Evolutionary conservation across 345 rosid genomes (phyloP), one percentile per base, ranked within the genome.

Genomic region (Laguncularia racemosa): DNA sequence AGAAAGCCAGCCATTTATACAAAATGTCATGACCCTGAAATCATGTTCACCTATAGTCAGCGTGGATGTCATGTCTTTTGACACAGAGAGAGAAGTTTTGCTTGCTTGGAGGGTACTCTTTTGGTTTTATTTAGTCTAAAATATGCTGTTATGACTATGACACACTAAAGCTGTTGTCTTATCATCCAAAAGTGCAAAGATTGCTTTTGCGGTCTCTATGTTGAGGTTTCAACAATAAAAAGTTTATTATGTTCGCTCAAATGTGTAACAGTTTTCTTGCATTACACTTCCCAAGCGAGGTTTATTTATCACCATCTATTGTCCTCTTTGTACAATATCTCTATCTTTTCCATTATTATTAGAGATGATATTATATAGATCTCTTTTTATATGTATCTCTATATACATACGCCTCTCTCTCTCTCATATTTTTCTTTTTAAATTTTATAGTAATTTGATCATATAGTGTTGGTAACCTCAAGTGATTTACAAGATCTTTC

Each of bases 1-100:
- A 67, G 92, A 89, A 77, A 77, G 72, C 60, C 86, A 84, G 48
- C 99, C 97, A 57, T 82, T 85, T 67, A 71, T 89, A 48, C 95
- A 87, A 55, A 93, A 93, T 84, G 95, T 89, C 58, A 89, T 89
- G 97, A 93, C 99, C 71, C 78, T 93, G 56, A 87, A 93, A 50
- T 80, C 99, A 61, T 93, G 96, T 71, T 73, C 97, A 64, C 78
- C 97, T 17, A 93, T 93, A 8, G 90, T 87, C 78, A 97, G 99
- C 55, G 96, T 79, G 51, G 90, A 93, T 74, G 95, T 89, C 62
- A 89, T 87, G 87, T 82, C 97, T 70, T 93, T 93, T 74, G 88
- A 81, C 52, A 78, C 84, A 15, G 99, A 93, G 69, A 85, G 80
- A 80, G 88, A 93, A 67, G 90, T 89, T 66, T 76, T 93, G 60